These are phyloP conservation scores for Hypoxylon sp. DNA, from an alignment of 2,329 filamentous ascomycete species.

Conservation along the genomic window DNA sequence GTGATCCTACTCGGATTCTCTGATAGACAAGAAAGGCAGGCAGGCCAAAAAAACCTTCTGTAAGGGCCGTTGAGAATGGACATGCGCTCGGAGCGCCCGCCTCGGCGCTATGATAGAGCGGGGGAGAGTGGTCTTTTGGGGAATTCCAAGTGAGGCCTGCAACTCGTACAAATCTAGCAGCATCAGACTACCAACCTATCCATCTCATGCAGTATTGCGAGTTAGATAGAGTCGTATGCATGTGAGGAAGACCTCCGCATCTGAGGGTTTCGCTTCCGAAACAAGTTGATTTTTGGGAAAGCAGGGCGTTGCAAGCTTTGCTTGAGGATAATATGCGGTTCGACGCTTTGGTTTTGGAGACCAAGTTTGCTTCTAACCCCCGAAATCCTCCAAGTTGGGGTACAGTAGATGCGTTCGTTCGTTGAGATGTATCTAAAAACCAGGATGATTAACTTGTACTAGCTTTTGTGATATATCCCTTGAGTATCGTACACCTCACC, in stretches of 20 bases:
- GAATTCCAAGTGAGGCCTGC: too few relatives aligned
- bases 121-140: too few relatives aligned
- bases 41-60: conserved; percentile 1
- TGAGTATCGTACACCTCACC: conserved; percentile 5
- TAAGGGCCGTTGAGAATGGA: conserved; percentile 2
- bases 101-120: conserved; percentile 24
- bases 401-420: too few relatives aligned
- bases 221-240: conserved; percentile 8
- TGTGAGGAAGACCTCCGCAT: conserved; percentile 16
- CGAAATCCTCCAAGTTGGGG: too few relatives aligned
- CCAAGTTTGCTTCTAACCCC: conserved; percentile 17
- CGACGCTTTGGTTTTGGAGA: conserved; percentile 7
- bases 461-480: conserved; percentile 12
- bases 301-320: conserved; percentile 14
- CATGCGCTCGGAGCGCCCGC: conserved; percentile 24
- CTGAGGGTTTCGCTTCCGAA: conserved; percentile 22
- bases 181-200: too few relatives aligned
- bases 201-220: conserved; percentile 9
- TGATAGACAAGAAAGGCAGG: conserved; percentile 4
- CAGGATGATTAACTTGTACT: conserved; percentile 3
- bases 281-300: conserved; percentile 17
- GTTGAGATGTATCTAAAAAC: too few relatives aligned
- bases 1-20: conserved; percentile 7
- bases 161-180: too few relatives aligned
- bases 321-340: conserved; percentile 6